Evolutionary conservation across 129 eudicot genomes (phyloP).

Genomic region (Mikania micrantha): DNA sequence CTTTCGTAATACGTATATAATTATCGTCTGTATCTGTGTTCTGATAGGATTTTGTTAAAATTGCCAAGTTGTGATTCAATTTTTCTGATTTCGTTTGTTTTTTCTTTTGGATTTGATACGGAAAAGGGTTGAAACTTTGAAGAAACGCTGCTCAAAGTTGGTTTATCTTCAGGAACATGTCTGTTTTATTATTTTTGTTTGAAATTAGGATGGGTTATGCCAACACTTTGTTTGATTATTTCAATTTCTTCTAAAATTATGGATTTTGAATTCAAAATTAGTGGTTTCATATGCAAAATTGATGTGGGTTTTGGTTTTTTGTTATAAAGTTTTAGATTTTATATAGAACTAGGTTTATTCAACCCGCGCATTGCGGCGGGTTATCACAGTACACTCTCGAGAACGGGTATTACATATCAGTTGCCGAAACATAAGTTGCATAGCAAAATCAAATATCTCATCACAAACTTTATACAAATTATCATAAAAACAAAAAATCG

Average conservation of each 20-base stretch:
- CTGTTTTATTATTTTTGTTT: not conserved
- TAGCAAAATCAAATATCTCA: too few relatives aligned
- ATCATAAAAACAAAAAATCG: too few relatives aligned
- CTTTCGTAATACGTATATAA: not conserved
- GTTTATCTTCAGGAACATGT: conserved; percentile 14
- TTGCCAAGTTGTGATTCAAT: not conserved
- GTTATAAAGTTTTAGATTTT: not conserved
- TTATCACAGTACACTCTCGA: too few relatives aligned
- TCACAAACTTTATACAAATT: too few relatives aligned
- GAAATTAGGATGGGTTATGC: not conserved
- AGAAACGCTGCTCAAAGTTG: conserved; percentile 4
- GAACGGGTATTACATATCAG: too few relatives aligned
- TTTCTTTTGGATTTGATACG: not conserved
- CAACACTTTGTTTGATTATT: not conserved
- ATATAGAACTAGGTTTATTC: too few relatives aligned
- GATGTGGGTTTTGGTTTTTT: not conserved
- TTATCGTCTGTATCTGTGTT: not conserved
- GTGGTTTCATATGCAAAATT: not conserved
- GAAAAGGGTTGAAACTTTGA: conserved; percentile 15
- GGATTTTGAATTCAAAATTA: not conserved
- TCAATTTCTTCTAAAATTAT: not conserved
- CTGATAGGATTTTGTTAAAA: not conserved
- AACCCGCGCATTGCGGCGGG: too few relatives aligned
- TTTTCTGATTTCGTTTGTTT: not conserved
- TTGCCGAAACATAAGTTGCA: too few relatives aligned